These are phyloP conservation scores for Flaveria brownii DNA, from an alignment of 129 eudicot species.

Conservation along the genomic window DNA sequence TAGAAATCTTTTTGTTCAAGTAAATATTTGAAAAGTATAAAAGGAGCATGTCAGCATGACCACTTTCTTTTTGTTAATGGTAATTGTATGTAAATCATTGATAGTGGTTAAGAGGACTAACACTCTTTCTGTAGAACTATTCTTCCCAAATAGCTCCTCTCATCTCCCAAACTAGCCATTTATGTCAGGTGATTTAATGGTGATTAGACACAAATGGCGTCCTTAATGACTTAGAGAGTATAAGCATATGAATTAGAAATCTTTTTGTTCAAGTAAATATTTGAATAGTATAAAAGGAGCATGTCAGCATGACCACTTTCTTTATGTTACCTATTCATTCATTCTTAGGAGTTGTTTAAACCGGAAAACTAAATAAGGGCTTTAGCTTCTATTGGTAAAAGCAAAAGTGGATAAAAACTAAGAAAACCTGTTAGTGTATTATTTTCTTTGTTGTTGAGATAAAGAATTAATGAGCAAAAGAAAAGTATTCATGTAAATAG, in stretches of 20 bases:
- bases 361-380: not conserved
- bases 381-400: not conserved
- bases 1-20: not conserved
- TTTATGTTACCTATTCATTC: not conserved
- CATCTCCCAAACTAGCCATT: conserved; percentile 12
- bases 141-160: not conserved
- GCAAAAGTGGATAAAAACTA: not conserved
- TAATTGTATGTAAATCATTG: not conserved
- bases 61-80: not conserved
- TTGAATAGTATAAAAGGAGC: not conserved
- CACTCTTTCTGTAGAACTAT: not conserved
- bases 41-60: not conserved
- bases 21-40: not conserved
- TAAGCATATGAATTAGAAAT: not conserved
- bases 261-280: not conserved
- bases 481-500: not conserved
- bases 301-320: not conserved
- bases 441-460: not conserved
- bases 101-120: not conserved
- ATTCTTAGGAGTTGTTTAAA: not conserved
- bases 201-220: not conserved
- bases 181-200: not conserved
- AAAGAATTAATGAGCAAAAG: not conserved
- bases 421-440: not conserved
- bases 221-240: not conserved